Percentiles rank a stretch among this genome's conserved stretches.
These are phyloP conservation scores for Pseudonitzschia multiseries DNA, from an alignment of 108 stramenopile genomes.

Conservation along the genomic window DNA sequence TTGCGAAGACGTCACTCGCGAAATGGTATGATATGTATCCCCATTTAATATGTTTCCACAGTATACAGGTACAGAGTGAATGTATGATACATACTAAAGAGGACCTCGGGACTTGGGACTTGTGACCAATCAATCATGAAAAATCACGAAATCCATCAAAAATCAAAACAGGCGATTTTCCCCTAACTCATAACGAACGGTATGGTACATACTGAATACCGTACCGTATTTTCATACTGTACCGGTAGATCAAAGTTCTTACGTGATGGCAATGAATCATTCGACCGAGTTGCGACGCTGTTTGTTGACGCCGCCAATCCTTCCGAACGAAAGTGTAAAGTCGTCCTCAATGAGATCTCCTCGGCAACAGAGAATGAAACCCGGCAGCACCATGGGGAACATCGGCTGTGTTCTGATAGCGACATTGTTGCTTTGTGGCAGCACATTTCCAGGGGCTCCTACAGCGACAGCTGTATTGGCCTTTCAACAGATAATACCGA, in stretches of 20 bases:
- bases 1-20: neutral
- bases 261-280: too few species aligned
- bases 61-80: neutral
- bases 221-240: too few species aligned
- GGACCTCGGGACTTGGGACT: neutral
- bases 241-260: too few species aligned
- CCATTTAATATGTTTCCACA: neutral
- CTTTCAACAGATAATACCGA: slow-evolving; percentile 1
- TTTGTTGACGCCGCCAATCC: too few species aligned
- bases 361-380: neutral
- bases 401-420: neutral
- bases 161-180: neutral
- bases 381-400: neutral
- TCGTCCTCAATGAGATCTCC: neutral
- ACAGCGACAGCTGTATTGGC: neutral
- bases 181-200: neutral
- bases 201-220: too few species aligned
- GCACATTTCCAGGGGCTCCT: neutral
- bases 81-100: neutral
- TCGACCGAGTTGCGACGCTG: too few species aligned
- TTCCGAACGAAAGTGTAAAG: too few species aligned
- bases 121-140: neutral
- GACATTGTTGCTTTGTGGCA: neutral
- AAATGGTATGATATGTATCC: neutral
- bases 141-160: neutral